These are phyloP conservation scores for Bipolaris victoriae DNA, from an alignment of 2,329 filamentous ascomycete species.

Conservation along the genomic window DNA sequence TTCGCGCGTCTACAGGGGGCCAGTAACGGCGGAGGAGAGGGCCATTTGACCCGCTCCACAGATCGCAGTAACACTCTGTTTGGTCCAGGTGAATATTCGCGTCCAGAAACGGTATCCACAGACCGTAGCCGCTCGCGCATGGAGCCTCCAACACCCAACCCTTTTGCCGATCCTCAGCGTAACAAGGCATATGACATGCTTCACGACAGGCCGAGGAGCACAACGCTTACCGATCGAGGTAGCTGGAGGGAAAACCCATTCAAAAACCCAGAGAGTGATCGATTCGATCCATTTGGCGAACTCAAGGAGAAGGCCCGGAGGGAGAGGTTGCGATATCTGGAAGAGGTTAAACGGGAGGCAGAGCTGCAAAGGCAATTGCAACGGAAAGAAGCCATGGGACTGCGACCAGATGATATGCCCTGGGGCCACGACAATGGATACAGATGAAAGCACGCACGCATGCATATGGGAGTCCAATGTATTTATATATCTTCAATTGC, in stretches of 20 bases:
- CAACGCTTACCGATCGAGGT: conserved; percentile 44
- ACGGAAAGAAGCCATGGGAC: conserved; percentile 40
- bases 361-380: conserved; percentile 21
- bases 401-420: conserved; percentile 23
- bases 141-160: conserved; percentile 38
- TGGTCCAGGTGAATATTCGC: conserved; percentile 31
- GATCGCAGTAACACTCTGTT: conserved; percentile 38
- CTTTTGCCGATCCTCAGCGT: conserved; percentile 43
- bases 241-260: conserved; percentile 47
- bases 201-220: conserved; percentile 39
- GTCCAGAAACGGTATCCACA: conserved; percentile 45
- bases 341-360: conserved; percentile 32
- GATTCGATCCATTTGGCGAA: conserved; percentile 49
- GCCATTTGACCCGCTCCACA: conserved; percentile 32
- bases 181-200: conserved; percentile 48
- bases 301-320: conserved; percentile 40
- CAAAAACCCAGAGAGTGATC: conserved; percentile 41
- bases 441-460: conserved; percentile 1
- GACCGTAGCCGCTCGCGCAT: conserved; percentile 17
- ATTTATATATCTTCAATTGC: background rate
- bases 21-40: conserved; percentile 1
- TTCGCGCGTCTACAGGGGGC: conserved; percentile 15
- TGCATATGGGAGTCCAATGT: background rate
- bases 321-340: conserved; percentile 36
- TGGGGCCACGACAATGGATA: conserved; percentile 8